Base-by-base conservation (phyloP, 768 basidiomycete species). In the Kwoniella mangroviensis region DNA sequence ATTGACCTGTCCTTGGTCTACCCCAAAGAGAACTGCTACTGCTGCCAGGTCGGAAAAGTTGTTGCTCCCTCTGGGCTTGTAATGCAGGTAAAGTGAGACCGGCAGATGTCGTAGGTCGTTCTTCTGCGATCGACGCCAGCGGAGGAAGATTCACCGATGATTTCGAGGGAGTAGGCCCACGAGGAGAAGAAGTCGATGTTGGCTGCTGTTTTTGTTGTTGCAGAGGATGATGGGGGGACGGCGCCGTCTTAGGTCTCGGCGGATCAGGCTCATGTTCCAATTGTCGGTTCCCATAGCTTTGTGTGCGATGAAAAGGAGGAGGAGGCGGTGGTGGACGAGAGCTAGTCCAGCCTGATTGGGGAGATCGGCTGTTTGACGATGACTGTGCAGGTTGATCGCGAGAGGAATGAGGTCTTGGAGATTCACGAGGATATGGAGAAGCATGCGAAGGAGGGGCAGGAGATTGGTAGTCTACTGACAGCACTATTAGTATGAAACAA, bases 321-420 rank as follows among this genome's bases (percentile, higher is more conserved):
- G 58, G 64, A 10, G 58, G 66, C 17, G 41, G 69, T 3, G 53
- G 57, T 13, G 69, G 58, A 52, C 42, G 63, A 49, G 70, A 49
- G 40, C 57, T 66, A n/a, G 66, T 26, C 66, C 66, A 62, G 54
- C 21, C 53, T 5, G 66, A 26, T 51, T 52, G 51, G n/a, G 70
- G 60, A 4, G 60, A 51, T 17, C 43, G 62, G 57, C 9, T 88
- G 78, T 92, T 91, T 42, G 88, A 85, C 4, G 58, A 19, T 43
- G 66, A 40, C 11, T 53, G 15, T 21, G 40, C n/a, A 24, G 53
- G n/a, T 45, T 52, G 41, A 53, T 52, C 57, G 22, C 28, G 24
- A 10, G 22, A 24, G 4, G 22, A 11, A n/a, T 15, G 45, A 21
- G 58, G 45, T 53, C 26, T 60, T 21, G 66, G 26, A 17, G 58